Conservation (phyloP, 108 stramenopile genomes). For the Heterococcus sp. region DNA sequence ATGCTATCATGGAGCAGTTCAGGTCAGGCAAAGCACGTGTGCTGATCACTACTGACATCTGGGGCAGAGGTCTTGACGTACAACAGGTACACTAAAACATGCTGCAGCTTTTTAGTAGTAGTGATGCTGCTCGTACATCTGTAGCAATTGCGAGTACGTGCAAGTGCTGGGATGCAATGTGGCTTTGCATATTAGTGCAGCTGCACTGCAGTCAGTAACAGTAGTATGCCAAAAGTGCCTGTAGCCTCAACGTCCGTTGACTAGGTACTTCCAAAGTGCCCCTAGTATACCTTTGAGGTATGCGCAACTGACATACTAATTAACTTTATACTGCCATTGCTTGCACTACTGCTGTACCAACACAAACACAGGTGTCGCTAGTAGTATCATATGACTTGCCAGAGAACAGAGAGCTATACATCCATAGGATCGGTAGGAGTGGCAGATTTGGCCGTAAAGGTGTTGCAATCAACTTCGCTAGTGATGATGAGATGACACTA, state of each 20-base stretch:
- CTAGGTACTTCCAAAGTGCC: too few species aligned
- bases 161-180: not conserved
- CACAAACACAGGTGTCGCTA: constrained; percentile 76
- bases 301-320: not conserved
- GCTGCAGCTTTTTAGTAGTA: not conserved
- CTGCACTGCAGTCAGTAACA: not conserved
- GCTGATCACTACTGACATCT: constrained; percentile 95
- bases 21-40: constrained; percentile 89
- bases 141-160: not conserved
- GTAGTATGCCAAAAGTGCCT: too few species aligned
- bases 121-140: not conserved
- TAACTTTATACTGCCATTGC: not conserved
- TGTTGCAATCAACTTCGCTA: constrained; percentile 98
- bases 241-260: too few species aligned
- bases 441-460: constrained; percentile 97
- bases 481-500: constrained; percentile 78
- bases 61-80: constrained; percentile 98
- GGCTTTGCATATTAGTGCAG: not conserved
- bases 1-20: constrained; percentile 95
- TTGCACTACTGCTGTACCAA: not conserved
- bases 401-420: constrained; percentile 91
- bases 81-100: constrained; percentile 59
- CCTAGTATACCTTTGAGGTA: not conserved
- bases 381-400: constrained; percentile 98
- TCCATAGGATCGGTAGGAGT: constrained; percentile 89